A percentile compares a stretch with the other conserved stretches of the same genome.
Conservation (phyloP, 768 basidiomycete genomes). For the Lentinula aciculospora region DNA sequence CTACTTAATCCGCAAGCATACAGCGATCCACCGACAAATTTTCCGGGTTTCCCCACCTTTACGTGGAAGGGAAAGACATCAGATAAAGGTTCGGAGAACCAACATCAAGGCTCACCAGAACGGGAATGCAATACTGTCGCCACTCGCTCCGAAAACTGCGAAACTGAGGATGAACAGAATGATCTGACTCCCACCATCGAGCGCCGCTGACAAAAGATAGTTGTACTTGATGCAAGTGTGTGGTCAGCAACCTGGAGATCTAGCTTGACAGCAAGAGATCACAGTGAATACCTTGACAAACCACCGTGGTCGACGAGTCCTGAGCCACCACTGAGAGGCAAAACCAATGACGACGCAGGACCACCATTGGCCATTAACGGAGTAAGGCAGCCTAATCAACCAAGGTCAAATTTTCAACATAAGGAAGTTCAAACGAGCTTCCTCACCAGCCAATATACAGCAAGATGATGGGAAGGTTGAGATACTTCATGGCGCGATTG, state of each 20-base stretch:
- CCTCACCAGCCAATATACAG: constrained; percentile 29
- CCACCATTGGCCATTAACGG: constrained; percentile 52
- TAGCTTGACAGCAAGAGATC: not conserved
- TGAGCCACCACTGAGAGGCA: constrained; percentile 43
- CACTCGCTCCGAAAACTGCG: constrained; percentile 31
- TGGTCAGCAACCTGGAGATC: not conserved
- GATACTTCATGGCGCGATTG: constrained; percentile 29
- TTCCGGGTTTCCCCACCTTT: constrained; percentile 31
- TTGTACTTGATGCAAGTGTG: constrained; percentile 24
- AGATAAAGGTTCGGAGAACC: not conserved
- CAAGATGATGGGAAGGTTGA: constrained; percentile 41
- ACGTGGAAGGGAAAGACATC: not conserved
- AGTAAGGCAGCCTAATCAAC: constrained; percentile 34
- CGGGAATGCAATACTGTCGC: constrained; percentile 36
- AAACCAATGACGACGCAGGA: constrained; percentile 47
- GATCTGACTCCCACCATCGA: constrained; percentile 43
- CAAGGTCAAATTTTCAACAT: not conserved
- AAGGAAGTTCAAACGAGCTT: not conserved
- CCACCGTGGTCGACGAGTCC: constrained; percentile 36
- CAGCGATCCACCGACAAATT: constrained; percentile 33
- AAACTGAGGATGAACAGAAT: constrained; percentile 43
- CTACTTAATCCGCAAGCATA: constrained; percentile 16
- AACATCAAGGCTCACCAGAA: constrained; percentile 31
- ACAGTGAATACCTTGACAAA: constrained; percentile 34
- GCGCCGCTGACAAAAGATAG: constrained; percentile 41